Conservation (phyloP, 2,329 filamentous ascomycete genomes). For the Sphaerulina vaccinii region DNA sequence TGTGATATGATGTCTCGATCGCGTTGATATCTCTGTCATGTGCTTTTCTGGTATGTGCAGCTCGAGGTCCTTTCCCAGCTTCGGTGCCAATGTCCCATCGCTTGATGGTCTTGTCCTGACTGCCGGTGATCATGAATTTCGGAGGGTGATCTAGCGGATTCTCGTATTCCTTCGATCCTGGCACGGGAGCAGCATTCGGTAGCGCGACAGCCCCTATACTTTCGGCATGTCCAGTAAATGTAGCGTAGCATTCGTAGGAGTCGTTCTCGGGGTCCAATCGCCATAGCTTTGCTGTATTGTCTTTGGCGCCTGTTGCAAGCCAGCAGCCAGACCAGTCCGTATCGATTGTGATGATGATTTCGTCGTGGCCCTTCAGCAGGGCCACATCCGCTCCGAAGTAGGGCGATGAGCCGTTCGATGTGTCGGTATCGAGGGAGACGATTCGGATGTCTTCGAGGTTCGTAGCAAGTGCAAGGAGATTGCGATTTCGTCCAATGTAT, state of each 20-base stretch:
- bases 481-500: slow-evolving; percentile 77
- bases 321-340: slow-evolving; percentile 96
- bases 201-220: slow-evolving; percentile 87
- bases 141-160: slow-evolving; percentile 79
- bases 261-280: slow-evolving; percentile 72
- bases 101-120: slow-evolving; percentile 93
- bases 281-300: slow-evolving; percentile 93
- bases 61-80: slow-evolving; percentile 55
- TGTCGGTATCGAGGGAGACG: slow-evolving; percentile 61
- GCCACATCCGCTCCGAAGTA: slow-evolving; percentile 91
- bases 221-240: slow-evolving; percentile 89
- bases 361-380: slow-evolving; percentile 82
- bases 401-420: slow-evolving; percentile 23
- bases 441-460: slow-evolving; percentile 93
- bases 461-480: slow-evolving; percentile 83
- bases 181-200: slow-evolving; percentile 66
- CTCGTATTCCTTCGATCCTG: slow-evolving; percentile 67
- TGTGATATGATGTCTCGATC: slow-evolving; percentile 68
- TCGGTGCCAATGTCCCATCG: slow-evolving; percentile 71
- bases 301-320: slow-evolving; percentile 94
- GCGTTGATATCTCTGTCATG: slow-evolving; percentile 99
- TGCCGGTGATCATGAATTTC: slow-evolving; percentile 82
- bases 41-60: slow-evolving; percentile 85
- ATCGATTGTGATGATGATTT: slow-evolving; percentile 93
- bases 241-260: slow-evolving; percentile 75